A percentile compares a stretch with the other conserved stretches of the same genome.
Evolutionary conservation across 2,329 filamentous ascomycete genomes (phyloP).

Genomic region (Penicillium sp.): DNA sequence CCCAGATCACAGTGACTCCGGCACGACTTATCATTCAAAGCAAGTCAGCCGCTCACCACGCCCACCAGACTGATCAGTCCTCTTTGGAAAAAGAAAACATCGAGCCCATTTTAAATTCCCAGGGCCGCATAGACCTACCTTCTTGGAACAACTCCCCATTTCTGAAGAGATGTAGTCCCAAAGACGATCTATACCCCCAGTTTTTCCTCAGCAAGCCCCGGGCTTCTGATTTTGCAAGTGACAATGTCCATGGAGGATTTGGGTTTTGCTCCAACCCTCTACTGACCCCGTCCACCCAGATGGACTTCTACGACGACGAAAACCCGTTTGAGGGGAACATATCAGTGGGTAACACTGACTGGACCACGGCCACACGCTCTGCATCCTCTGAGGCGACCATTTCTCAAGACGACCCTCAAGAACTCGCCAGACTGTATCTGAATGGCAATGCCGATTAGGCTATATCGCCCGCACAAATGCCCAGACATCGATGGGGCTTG

Average conservation of each 20-base stretch:
- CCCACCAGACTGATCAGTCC: constrained; percentile 8
- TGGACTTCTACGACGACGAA: constrained; percentile 18
- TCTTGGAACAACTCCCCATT: constrained; percentile 27
- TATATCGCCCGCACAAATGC: background rate
- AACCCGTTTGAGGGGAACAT: constrained; percentile 19
- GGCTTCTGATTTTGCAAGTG: constrained; percentile 21
- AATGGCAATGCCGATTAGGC: constrained; percentile 24
- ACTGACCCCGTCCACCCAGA: constrained; percentile 25
- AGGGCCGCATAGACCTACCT: constrained; percentile 25
- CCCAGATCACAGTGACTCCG: constrained; percentile 15
- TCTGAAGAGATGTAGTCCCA: constrained; percentile 13
- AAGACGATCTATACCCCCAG: constrained; percentile 24
- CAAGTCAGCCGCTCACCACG: constrained; percentile 15
- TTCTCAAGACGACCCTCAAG: constrained; percentile 34
- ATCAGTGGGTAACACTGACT: constrained; percentile 12
- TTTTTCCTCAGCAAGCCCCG: constrained; percentile 26
- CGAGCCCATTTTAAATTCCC: constrained; percentile 32
- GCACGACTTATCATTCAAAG: constrained; percentile 24
- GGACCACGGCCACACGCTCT: constrained; percentile 15
- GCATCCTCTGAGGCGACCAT: constrained; percentile 36
- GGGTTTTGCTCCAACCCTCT: constrained; percentile 36
- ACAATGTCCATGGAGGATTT: constrained; percentile 25
- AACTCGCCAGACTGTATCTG: constrained; percentile 35
- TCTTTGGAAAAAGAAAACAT: constrained; percentile 38
- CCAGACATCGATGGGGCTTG: too few relatives aligned